Conservation (phyloP, 768 basidiomycete genomes). For the Xerocomellus intermedius region DNA sequence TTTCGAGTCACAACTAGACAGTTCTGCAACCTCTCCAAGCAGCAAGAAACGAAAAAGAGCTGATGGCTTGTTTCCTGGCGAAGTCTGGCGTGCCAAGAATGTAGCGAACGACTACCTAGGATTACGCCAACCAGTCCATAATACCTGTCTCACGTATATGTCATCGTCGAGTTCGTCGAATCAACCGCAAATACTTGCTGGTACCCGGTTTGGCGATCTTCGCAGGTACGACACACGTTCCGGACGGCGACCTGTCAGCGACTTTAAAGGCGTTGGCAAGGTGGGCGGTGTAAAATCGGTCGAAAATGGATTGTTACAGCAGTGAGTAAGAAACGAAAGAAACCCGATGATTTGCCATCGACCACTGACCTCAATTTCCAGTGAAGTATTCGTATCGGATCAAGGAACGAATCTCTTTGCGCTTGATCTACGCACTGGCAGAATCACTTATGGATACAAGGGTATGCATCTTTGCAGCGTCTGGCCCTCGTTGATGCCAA, state of each 20-base stretch:
- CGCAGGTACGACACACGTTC: constrained; percentile 76
- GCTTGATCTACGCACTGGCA: constrained; percentile 68
- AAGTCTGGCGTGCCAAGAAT: constrained; percentile 85
- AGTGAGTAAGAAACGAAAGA: constrained; percentile 47
- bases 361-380: constrained; percentile 26
- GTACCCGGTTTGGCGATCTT: constrained; percentile 71
- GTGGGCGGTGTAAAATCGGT: constrained; percentile 59
- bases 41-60: constrained; percentile 56
- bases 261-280: constrained; percentile 62
- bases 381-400: constrained; percentile 72
- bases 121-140: constrained; percentile 76
- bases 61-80: constrained; percentile 61
- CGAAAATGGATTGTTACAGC: constrained; percentile 56
- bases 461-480: constrained; percentile 36
- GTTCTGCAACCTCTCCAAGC: constrained; percentile 12
- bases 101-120: constrained; percentile 75
- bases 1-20: constrained; percentile 32
- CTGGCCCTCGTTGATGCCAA: neutral
- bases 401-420: constrained; percentile 60
- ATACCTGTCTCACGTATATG: constrained; percentile 65
- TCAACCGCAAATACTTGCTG: constrained; percentile 58
- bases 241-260: constrained; percentile 62
- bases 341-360: neutral
- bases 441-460: constrained; percentile 63
- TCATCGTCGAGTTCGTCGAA: constrained; percentile 34